Evolutionary conservation across 2,329 filamentous ascomycete genomes (phyloP).

Genomic region (Cytospora piceae): DNA sequence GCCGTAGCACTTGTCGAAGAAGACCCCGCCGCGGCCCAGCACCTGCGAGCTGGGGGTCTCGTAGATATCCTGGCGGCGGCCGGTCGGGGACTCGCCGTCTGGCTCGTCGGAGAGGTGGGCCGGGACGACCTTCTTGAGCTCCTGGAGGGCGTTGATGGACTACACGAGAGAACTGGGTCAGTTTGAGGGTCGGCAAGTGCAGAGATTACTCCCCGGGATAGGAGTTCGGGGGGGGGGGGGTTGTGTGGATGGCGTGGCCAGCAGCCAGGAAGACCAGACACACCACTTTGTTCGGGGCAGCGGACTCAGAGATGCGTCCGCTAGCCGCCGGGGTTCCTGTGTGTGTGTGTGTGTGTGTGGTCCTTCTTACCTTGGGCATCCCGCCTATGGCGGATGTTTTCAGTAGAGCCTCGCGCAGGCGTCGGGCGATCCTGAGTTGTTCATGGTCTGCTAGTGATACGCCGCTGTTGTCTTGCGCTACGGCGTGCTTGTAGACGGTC

Average conservation of each 20-base stretch:
- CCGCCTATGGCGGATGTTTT: conserved; percentile 53
- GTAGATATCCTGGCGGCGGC: conserved; percentile 45
- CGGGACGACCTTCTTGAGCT: conserved; percentile 49
- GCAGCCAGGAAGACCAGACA: not conserved
- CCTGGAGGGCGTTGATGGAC: conserved; percentile 52
- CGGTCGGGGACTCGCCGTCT: conserved; percentile 43
- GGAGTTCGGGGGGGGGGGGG: not conserved
- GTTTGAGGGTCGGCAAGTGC: conserved; percentile 9
- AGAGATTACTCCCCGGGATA: not conserved
- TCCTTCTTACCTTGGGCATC: conserved; percentile 50
- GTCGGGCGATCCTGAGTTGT: conserved; percentile 48
- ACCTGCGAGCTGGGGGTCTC: conserved; percentile 41
- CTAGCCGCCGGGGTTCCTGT: conserved; percentile 9
- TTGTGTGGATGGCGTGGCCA: not conserved
- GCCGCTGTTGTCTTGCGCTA: conserved; percentile 39
- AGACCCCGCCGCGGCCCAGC: conserved; percentile 48
- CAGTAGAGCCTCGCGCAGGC: conserved; percentile 54
- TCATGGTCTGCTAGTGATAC: conserved; percentile 36
- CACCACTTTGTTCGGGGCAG: not conserved
- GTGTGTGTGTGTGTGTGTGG: not conserved
- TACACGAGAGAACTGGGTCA: conserved; percentile 39
- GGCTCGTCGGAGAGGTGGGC: conserved; percentile 46
- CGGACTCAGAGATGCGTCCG: not conserved
- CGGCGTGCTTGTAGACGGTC: conserved; percentile 47
- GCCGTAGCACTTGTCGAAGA: conserved; percentile 55